Conservation (phyloP, 768 basidiomycete genomes). For the Leccinum imitatum region DNA sequence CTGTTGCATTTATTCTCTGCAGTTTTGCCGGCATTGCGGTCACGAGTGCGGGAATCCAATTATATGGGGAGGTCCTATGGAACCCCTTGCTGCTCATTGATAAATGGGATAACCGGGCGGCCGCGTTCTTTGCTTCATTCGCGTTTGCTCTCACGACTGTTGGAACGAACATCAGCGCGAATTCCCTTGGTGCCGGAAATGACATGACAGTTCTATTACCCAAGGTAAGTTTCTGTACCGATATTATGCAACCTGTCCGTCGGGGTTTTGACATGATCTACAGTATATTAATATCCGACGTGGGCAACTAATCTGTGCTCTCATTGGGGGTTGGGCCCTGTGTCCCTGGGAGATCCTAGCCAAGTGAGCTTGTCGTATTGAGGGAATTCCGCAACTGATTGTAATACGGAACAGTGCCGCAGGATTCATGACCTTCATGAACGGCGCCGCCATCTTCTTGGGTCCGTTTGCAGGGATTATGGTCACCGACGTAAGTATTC, state of each 20-base stretch:
- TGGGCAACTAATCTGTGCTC: constrained; percentile 75
- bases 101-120: constrained; percentile 82
- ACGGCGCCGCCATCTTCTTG: constrained; percentile 82
- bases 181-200: constrained; percentile 72
- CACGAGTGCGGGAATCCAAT: constrained; percentile 67
- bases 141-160: constrained; percentile 48
- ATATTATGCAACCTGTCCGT: background rate
- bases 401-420: constrained; percentile 39
- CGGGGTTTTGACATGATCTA: background rate
- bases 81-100: constrained; percentile 76
- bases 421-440: constrained; percentile 76
- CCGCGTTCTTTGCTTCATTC: constrained; percentile 80
- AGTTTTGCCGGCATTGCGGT: constrained; percentile 82
- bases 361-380: constrained; percentile 22
- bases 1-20: constrained; percentile 70
- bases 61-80: constrained; percentile 47
- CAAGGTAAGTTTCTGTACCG: constrained; percentile 44
- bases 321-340: constrained; percentile 83
- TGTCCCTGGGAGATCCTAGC: constrained; percentile 85
- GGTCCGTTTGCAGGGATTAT: constrained; percentile 83
- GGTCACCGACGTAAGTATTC: constrained; percentile 47
- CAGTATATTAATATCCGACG: constrained; percentile 68
- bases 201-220: constrained; percentile 79
- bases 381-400: background rate
- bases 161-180: constrained; percentile 55